Percentiles rank a stretch among this genome's conserved stretches.
Evolutionary conservation across 176 grass and related monocot species (phyloP).

Genomic region (Lolium multiflorum): DNA sequence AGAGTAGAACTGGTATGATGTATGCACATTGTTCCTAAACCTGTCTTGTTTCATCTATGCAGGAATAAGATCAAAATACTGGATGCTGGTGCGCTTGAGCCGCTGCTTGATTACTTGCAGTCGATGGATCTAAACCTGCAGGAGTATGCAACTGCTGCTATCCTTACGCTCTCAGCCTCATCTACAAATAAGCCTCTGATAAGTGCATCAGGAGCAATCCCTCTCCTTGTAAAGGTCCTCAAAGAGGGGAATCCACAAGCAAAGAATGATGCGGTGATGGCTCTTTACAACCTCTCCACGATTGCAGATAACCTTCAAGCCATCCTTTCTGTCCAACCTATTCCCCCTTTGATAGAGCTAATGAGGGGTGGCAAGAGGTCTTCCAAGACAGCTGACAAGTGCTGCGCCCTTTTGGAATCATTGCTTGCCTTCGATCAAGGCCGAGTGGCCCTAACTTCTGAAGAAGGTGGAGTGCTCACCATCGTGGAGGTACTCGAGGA

Average conservation of each 20-base stretch:
- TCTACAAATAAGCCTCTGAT: constrained; percentile 71
- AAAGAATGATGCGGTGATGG: constrained; percentile 76
- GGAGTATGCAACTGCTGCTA: constrained; percentile 82
- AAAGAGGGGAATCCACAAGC: constrained; percentile 80
- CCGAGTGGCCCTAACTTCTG: constrained; percentile 56
- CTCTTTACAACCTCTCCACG: constrained; percentile 91
- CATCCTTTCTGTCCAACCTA: constrained; percentile 68
- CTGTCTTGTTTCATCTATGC: constrained; percentile 37
- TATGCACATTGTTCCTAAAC: constrained; percentile 29
- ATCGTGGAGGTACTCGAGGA: constrained; percentile 91
- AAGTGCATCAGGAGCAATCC: constrained; percentile 70
- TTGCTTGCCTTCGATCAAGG: constrained; percentile 73
- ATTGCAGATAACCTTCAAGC: constrained; percentile 59
- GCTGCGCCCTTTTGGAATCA: constrained; percentile 85
- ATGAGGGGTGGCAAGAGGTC: constrained; percentile 73
- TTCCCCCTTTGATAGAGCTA: constrained; percentile 65
- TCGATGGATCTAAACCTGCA: constrained; percentile 73
- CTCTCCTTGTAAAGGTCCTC: constrained; percentile 77
- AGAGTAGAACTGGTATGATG: background rate
- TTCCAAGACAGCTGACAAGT: constrained; percentile 78
- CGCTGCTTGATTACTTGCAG: constrained; percentile 71
- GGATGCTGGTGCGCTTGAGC: constrained; percentile 69
- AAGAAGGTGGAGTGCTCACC: constrained; percentile 75
- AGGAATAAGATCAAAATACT: constrained; percentile 95
- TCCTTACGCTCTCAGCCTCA: constrained; percentile 91